Percentiles rank a stretch among this genome's conserved stretches.
Evolutionary conservation across 2,329 filamentous ascomycete species (phyloP).

Genomic region (Colletotrichum liaoningense): DNA sequence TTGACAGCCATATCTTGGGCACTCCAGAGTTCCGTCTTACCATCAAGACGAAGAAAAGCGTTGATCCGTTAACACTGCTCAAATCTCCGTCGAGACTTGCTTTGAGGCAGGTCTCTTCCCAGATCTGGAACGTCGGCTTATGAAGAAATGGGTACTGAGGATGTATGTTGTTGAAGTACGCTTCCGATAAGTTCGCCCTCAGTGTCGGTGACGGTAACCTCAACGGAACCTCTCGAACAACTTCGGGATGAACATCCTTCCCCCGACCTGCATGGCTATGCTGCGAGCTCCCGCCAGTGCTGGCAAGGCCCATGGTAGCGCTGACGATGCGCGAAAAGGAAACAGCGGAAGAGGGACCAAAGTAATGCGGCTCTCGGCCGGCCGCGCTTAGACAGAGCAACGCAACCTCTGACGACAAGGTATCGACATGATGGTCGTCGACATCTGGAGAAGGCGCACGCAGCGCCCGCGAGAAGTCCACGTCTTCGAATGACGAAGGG

Average conservation of each 20-base stretch:
- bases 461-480: slow-evolving; percentile 1
- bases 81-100: slow-evolving; percentile 2
- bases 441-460: slow-evolving; percentile 6
- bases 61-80: neutral
- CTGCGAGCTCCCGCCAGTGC: slow-evolving; percentile 24
- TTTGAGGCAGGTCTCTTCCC: slow-evolving; percentile 43
- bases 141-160: slow-evolving; percentile 52
- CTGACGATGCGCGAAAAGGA: slow-evolving; percentile 45
- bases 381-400: slow-evolving; percentile 46
- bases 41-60: slow-evolving; percentile 39
- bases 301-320: slow-evolving; percentile 38
- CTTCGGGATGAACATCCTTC: neutral
- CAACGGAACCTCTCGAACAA: slow-evolving; percentile 5
- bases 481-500: neutral
- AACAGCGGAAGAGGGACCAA: slow-evolving; percentile 49
- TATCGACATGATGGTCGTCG: slow-evolving; percentile 33
- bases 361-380: slow-evolving; percentile 49
- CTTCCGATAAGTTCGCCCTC: slow-evolving; percentile 39
- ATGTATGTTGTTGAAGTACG: slow-evolving; percentile 52
- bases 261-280: slow-evolving; percentile 10
- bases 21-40: neutral
- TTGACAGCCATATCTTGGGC: neutral
- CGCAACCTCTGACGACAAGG: slow-evolving; percentile 44
- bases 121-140: slow-evolving; percentile 44
- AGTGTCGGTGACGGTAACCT: slow-evolving; percentile 35